Base-by-base conservation (phyloP, 129 eudicot species). In the Deinandra increscens region DNA sequence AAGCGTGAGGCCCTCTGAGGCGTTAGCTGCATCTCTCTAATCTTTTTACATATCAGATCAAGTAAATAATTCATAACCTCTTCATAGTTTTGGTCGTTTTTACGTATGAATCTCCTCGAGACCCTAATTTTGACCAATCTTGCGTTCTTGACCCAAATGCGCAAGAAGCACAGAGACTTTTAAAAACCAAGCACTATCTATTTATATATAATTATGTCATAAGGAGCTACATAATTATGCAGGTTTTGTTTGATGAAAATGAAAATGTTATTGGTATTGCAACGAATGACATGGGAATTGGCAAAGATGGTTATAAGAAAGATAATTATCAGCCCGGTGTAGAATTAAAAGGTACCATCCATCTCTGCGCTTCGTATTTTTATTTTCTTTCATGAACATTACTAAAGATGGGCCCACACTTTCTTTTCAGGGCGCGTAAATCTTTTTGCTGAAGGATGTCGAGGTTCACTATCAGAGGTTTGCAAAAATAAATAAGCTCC, bases 401-500 rank as follows among this genome's bases (percentile, higher is more conserved):
- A 31, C 6, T 44, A 12, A 68, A 64, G 22, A 46, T 3, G 62
- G 39, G 59, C 33, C 33, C 22, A 22, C 65, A 56, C 61, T 64
- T 65, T 41, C 41, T 44, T 75, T 67, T 61, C 76, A 93, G 99
- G 95, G 33, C 84, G 81, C 29, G 66, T 89, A 66, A 93, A 86
- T 54, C 92, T 93, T 71, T 78, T 93, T 56, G 97, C 92, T 15
- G 99, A 93, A 84, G 99, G 99, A 41, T 93, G 97, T 78, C 90
- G 99, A 64, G 99, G 99, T 70, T 89, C 99, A 73, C 83, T 93
- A 18, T 93, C 99, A 31, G 97, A 93, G 99, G 99, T 89, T 70
- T 81, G 70, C 51, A 20, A 31, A 76, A 73, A 72, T 56, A 17
- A 59, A 13, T 6, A 29, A 58, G 18, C 23, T 55, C 46, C 72